Evolutionary conservation across 202 grass and related monocot species (phyloP), one percentile per base, ranked within the genome.

Genomic region (Panicum hallii): DNA sequence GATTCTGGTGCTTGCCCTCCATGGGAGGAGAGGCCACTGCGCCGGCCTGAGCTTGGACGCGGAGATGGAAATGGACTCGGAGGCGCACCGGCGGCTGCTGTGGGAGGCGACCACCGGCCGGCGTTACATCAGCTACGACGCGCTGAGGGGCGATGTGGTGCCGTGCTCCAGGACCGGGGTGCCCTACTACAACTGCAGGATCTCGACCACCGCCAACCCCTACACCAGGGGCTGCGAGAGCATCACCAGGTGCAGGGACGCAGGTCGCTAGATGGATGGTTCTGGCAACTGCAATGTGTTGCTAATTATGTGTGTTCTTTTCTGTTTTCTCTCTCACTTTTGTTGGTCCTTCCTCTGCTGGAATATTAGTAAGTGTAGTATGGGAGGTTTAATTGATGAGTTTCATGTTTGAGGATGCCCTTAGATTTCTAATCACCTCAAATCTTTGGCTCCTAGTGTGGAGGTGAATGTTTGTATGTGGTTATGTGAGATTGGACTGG

Each of bases 121-220:
- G 80, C 81, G 91, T 78, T 98, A 98, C 91, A 98, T 95, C 12
- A 98, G 95, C 89, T 95, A 98, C 58, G 91, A 76, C 16, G 93
- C 95, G 20, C 93, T 98, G 70, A 92, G 91, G 82, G 82, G 89
- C 45, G 95, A 98, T 64, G 85, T 84, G 52, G 92, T 98, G 83
- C 92, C 95, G 52, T 98, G 95, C 77, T 87, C 72, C 4, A 91
- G 85, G 50, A 86, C 89, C 11, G 95, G 95, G 9, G 90, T 98
- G 45, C 91, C 95, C 12, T 98, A 98, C 86, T 98, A 98, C 89
- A 98, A 98, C 85, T 98, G 95, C 90, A 87, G 89, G 84, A 79
- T 89, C 71, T 88, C 72, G 16, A 94, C 93, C 26, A 90, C 43
- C 0, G 85, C 93, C 82, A 95, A 91, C 80, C 91, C 91, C 28